A percentile compares a stretch with the other conserved stretches of the same genome.
Conservation (phyloP, 192 early-diverging fungal species). For the Entophlyctis luteolus region DNA sequence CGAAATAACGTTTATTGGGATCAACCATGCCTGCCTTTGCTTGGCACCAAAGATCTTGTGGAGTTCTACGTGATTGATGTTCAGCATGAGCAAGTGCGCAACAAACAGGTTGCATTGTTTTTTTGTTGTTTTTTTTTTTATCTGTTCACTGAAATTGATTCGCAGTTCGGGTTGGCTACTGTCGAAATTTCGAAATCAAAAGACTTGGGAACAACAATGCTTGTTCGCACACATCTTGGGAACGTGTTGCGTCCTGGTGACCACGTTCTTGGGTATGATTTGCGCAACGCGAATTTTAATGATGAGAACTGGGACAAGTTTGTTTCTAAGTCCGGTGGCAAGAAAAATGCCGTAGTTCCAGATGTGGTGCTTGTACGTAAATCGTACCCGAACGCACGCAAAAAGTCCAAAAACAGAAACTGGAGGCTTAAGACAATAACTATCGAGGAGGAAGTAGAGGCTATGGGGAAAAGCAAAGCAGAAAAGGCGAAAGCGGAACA, state of each 20-base stretch:
- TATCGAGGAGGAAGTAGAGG: constrained; percentile 82
- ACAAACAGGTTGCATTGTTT: constrained; percentile 46
- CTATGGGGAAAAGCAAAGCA: constrained; percentile 65
- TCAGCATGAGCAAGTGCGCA: constrained; percentile 69
- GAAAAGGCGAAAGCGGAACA: constrained; percentile 69
- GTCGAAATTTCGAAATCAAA: constrained; percentile 80
- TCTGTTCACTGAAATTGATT: background rate
- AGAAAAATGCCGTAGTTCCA: constrained; percentile 58
- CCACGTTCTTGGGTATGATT: constrained; percentile 85
- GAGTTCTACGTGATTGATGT: constrained; percentile 97
- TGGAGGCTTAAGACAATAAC: constrained; percentile 87
- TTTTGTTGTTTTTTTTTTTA: too few relatives aligned
- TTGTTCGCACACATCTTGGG: constrained; percentile 89
- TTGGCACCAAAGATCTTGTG: constrained; percentile 72
- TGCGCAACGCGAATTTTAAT: constrained; percentile 88
- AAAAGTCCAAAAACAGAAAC: constrained; percentile 76
- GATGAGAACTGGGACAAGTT: constrained; percentile 70
- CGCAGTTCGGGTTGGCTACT: constrained; percentile 73
- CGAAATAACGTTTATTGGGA: constrained; percentile 79
- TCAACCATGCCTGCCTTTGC: constrained; percentile 69
- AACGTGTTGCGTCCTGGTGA: constrained; percentile 88
- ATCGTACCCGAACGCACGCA: constrained; percentile 80
- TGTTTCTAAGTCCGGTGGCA: background rate
- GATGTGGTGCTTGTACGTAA: constrained; percentile 93
- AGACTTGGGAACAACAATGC: constrained; percentile 68